phyloP scores from a whole-genome alignment of 23 red algal species.

The Cyanidioschyzon merolae region DNA sequence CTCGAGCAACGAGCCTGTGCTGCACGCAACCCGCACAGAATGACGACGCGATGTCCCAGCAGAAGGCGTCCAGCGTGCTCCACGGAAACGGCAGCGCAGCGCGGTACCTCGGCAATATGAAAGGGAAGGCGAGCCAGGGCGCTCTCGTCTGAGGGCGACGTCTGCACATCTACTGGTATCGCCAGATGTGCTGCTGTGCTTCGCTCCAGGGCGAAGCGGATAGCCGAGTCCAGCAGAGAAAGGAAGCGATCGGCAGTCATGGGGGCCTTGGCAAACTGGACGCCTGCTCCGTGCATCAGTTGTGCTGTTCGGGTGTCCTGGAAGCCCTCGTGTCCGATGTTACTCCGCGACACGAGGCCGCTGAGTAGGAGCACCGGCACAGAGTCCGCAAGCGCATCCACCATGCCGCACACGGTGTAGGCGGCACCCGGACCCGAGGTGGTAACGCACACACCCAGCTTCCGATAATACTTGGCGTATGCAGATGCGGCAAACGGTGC shows the following conservation, averaged over 20 bases:
- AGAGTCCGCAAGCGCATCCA: not conserved
- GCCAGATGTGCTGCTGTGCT: conserved; percentile 7
- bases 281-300: conserved; percentile 8
- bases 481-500: conserved; percentile 6
- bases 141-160: not conserved
- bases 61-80: not conserved
- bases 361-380: conserved; percentile 10
- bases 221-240: conserved; percentile 1
- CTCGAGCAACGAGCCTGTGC: not conserved
- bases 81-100: not conserved
- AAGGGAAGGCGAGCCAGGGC: not conserved
- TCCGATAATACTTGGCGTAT: conserved; percentile 16
- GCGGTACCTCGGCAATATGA: not conserved
- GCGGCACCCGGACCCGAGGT: not conserved
- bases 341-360: not conserved
- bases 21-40: not conserved
- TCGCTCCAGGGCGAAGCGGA: conserved; percentile 8
- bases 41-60: not conserved
- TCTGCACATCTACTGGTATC: conserved; percentile 14
- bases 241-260: conserved; percentile 14
- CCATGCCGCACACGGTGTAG: conserved; percentile 14
- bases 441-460: conserved; percentile 2
- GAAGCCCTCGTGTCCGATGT: conserved; percentile 10
- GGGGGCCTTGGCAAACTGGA: conserved; percentile 16
- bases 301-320: conserved; percentile 10